Conservation (phyloP, 495 filamentous ascomycete genomes). For the Choiromyces venosus region DNA sequence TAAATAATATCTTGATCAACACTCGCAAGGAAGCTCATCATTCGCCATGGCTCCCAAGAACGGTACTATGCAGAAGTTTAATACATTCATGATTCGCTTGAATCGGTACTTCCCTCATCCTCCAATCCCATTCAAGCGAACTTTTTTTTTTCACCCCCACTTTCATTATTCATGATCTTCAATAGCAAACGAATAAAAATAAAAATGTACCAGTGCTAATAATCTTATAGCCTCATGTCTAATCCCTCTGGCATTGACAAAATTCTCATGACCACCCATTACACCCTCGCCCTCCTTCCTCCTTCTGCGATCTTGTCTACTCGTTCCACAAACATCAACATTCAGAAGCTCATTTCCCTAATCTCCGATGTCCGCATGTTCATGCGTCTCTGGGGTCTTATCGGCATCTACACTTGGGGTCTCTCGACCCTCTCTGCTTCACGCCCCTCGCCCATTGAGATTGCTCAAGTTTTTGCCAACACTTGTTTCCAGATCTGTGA, state of each 20-base stretch:
- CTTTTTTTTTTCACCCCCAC: background rate
- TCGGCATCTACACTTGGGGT: slow-evolving; percentile 73
- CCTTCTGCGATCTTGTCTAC: slow-evolving; percentile 44
- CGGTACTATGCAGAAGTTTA: background rate
- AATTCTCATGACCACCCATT: slow-evolving; percentile 58
- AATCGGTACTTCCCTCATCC: background rate
- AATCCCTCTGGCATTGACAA: slow-evolving; percentile 59
- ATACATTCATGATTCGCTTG: background rate
- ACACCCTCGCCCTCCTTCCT: slow-evolving; percentile 55
- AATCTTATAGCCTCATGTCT: slow-evolving; percentile 46
- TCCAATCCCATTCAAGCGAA: background rate
- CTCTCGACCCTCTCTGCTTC: slow-evolving; percentile 46
- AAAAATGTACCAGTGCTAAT: background rate
- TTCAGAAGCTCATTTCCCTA: slow-evolving; percentile 51
- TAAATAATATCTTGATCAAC: background rate
- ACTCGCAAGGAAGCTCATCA: background rate
- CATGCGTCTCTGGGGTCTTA: slow-evolving; percentile 69
- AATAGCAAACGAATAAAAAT: background rate
- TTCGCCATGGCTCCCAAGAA: background rate
- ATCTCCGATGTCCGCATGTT: slow-evolving; percentile 65
- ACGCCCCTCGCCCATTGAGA: slow-evolving; percentile 54
- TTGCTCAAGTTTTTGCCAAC: slow-evolving; percentile 62
- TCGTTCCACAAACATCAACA: slow-evolving; percentile 45
- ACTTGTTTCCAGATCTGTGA: slow-evolving; percentile 71
- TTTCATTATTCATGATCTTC: background rate